Evolutionary conservation across 192 early-diverging fungal genomes (phyloP), one percentile per base, ranked within the genome.

Genomic region (Gamsiella multidivaricata): DNA sequence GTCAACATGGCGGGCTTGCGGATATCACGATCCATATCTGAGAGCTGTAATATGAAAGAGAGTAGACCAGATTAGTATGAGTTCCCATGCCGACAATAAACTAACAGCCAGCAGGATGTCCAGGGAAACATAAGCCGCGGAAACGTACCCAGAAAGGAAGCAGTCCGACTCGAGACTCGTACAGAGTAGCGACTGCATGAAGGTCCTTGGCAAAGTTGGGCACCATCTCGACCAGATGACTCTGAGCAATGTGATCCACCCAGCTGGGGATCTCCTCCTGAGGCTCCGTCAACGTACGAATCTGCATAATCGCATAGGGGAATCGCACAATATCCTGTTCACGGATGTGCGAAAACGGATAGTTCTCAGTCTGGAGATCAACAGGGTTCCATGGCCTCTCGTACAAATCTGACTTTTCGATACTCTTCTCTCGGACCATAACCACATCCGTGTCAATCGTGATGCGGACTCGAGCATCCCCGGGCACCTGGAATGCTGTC

Each of bases 211-310:
- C 67, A 50, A 86, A 86, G 15, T 82, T 69, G 42, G 82, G 84
- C 3, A 86, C 82, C 60, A 82, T 81, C 32, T 86, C 82, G 0
- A 86, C 82, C 64, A 95, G 60, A 74, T 92, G 89, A 69, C 86
- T 86, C 32, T 88, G 85, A 31, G 90, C 64, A 47, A 96, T 83
- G 39, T 90, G 86, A 11, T 87, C 83, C 25, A 94, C 87, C 95
- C 95, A 96, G 31, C 81, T 69, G 3, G 94, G 94, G 22, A 89
- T 83, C 45, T 90, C 75, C 91, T 91, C 39, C 91, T 62, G 60
- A 14, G 59, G 59, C 26, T 69, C 65, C 18, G 65, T 64, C 60
- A 78, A 29, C 22, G 74, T 78, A 15, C 74, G 52, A 54, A 78
- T 78, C 41, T 78, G 65, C 60, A 78, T 63, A 39, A 78, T 64